Conservation (phyloP, 257 asterid genomes). For the Leptodermis oblonga region DNA sequence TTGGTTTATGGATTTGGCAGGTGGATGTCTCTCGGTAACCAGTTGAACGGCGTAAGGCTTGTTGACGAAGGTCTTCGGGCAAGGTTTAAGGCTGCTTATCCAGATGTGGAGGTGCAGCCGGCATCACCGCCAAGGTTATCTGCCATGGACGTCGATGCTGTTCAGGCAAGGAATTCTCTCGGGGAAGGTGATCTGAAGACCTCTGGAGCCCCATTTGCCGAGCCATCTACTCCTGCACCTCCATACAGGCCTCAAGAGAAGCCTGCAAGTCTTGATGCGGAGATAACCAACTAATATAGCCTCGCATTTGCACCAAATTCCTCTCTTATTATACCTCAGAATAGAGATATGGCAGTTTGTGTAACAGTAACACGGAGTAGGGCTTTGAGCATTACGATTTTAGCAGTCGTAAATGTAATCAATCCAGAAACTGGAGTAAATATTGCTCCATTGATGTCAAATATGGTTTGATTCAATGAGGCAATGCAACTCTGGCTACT, state of each 20-base stretch:
- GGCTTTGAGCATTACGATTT: background rate
- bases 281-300: constrained; percentile 30
- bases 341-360: background rate
- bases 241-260: constrained; percentile 34
- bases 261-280: constrained; percentile 34
- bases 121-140: constrained; percentile 79
- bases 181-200: constrained; percentile 36
- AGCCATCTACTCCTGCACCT: constrained; percentile 27
- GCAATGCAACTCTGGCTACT: background rate
- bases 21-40: constrained; percentile 96
- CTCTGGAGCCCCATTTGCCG: constrained; percentile 24
- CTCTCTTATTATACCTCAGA: background rate
- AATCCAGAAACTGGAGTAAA: background rate
- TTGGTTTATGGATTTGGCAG: constrained; percentile 30
- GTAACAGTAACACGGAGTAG: background rate
- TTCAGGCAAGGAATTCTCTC: constrained; percentile 36
- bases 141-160: constrained; percentile 70
- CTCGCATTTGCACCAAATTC: background rate
- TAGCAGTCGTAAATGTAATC: background rate
- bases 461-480: background rate
- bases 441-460: background rate
- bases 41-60: constrained; percentile 77
- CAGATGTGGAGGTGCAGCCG: constrained; percentile 95
- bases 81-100: constrained; percentile 94
- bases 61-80: constrained; percentile 95